phyloP scores from a whole-genome alignment of 208 protist species.

The Leishmania gerbilli region DNA sequence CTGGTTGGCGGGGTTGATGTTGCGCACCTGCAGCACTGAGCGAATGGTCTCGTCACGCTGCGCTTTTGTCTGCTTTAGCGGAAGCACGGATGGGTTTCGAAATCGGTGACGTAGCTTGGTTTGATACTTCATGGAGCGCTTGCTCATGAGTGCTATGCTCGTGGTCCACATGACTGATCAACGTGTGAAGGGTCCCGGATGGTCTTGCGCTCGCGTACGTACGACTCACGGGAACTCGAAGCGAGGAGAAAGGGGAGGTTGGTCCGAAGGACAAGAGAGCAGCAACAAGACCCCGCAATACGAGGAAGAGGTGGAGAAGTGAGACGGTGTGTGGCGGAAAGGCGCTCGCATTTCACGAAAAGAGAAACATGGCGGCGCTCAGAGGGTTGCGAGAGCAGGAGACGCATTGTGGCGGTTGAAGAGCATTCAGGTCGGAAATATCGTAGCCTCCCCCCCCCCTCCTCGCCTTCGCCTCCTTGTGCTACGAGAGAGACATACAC shows the following conservation, averaged over 20 bases:
- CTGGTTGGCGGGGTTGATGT: slow-evolving; percentile 56
- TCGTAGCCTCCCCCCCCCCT: not conserved
- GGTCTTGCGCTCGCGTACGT: not conserved
- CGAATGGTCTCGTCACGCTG: slow-evolving; percentile 80
- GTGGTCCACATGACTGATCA: slow-evolving; percentile 22
- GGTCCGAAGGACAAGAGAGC: not conserved
- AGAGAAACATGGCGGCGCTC: not conserved
- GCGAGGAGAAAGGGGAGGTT: not conserved
- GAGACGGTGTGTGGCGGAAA: not conserved
- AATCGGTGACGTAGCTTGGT: slow-evolving; percentile 84
- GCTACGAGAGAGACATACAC: not conserved
- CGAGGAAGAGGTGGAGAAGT: not conserved
- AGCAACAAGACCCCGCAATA: not conserved
- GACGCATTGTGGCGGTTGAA: not conserved
- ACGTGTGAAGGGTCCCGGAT: not conserved
- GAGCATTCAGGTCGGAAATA: not conserved
- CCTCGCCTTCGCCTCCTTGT: not conserved
- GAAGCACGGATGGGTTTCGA: slow-evolving; percentile 65
- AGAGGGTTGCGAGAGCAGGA: not conserved
- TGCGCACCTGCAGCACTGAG: slow-evolving; percentile 44
- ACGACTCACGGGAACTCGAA: not conserved
- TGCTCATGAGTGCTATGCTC: slow-evolving; percentile 32
- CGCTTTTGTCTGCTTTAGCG: slow-evolving; percentile 70
- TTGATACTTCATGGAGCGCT: slow-evolving; percentile 53
- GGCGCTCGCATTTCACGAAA: not conserved